Evolutionary conservation across 2,329 filamentous ascomycete species (phyloP), one percentile per base, ranked within the genome.

Genomic region (Talaromyces atroroseus): DNA sequence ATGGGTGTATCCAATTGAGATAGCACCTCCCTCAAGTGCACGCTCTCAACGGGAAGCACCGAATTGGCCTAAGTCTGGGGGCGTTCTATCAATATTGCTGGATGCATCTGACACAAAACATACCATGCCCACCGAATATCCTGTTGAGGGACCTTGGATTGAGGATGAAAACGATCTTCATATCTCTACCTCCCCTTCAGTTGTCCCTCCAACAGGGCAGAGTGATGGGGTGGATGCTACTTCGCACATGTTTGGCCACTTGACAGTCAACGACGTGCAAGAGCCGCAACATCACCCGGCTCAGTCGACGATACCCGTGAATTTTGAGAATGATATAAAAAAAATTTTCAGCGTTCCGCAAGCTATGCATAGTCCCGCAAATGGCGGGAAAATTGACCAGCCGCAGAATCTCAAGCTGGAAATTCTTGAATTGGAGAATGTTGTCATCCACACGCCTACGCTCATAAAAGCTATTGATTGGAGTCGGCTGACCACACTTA

Each of bases 391-490:
- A 24, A 36, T 1, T 46, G 18, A 46, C 10, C 46, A 49, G 10
- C 21, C 42, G 18, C 23, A 48, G 1, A 83, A 83, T 63, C 74
- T 94, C 16, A 81, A 78, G 59, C 74, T 94, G n/a, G 84, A 89
- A 58, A 83, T 79, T 1, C 75, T 94, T 10, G 88, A 91, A 70
- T 76, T 94, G 2, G 89, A 94, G 70, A 82, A 88, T 23, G 81
- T 92, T 2, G 81, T 83, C 0, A 73, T 94, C n/a, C 90, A 86
- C 1, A 80, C 90, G 44, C 78, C 84, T 8, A 83, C 89, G n/a
- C 78, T 90, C 54, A 79, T 84, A 48, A 82, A 82, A 59, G 86
- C 83, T 1, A 79, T 94, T 44, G 88, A 94, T 71, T 94, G 88
- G 88, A 83, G 83, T 1, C 76, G 80, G 10, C 70, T 94, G 52